Evolutionary conservation across 2,329 filamentous ascomycete genomes (phyloP).

Genomic region (Thielaviopsis euricoi): DNA sequence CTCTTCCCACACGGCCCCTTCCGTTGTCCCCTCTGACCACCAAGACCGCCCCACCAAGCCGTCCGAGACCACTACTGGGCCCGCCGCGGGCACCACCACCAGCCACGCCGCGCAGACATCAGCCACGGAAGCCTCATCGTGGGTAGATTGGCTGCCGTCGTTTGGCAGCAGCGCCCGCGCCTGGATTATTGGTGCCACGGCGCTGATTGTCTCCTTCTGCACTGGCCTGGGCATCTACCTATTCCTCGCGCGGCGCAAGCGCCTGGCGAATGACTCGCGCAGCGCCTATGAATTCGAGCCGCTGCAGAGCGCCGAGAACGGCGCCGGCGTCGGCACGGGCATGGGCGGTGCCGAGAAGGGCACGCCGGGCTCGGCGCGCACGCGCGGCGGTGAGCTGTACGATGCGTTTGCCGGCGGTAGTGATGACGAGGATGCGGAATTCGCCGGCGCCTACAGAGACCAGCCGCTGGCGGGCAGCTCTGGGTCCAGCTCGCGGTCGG

Average conservation of each 20-base stretch:
- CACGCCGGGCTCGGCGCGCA: conserved; percentile 26
- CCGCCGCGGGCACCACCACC: conserved; percentile 14
- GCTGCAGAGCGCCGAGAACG: conserved; percentile 69
- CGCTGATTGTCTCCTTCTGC: conserved; percentile 77
- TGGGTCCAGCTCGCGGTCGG: not conserved
- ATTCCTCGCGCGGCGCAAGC: conserved; percentile 60
- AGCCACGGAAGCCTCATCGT: conserved; percentile 33
- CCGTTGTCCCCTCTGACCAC: conserved; percentile 40
- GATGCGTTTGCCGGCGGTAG: conserved; percentile 89
- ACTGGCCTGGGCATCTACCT: conserved; percentile 65
- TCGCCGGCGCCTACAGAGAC: conserved; percentile 27
- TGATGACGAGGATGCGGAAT: conserved; percentile 46
- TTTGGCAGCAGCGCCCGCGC: conserved; percentile 78
- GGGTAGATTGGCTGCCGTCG: conserved; percentile 76
- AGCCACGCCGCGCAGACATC: conserved; percentile 17
- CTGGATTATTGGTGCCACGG: conserved; percentile 82
- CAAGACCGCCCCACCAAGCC: conserved; percentile 44
- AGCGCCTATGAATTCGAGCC: conserved; percentile 92
- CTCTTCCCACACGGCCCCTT: conserved; percentile 24
- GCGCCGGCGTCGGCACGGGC: too few relatives aligned
- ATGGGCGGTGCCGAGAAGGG: conserved; percentile 29
- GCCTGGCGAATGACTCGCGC: conserved; percentile 54
- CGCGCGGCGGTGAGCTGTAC: conserved; percentile 76
- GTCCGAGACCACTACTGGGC: conserved; percentile 14
- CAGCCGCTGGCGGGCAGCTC: conserved; percentile 7